Evolutionary conservation across 371 early-diverging fungal species (phyloP), one percentile per base, ranked within the genome.

Genomic region (Nematocida homosporus): DNA sequence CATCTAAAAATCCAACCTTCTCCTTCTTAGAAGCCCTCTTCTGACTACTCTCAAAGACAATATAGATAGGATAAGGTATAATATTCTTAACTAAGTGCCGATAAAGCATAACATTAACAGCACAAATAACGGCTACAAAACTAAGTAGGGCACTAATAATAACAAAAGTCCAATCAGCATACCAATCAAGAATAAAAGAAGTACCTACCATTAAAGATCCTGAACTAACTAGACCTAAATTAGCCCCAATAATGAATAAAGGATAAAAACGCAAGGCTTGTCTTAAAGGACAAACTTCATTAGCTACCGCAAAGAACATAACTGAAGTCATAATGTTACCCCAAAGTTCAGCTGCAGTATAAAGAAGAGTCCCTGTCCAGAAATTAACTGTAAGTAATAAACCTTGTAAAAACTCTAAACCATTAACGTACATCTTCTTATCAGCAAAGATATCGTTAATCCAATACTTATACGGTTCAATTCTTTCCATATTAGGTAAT

Each of bases 301-400:
- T 83, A 16, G 86, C 51, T 18, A 79, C 80, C n/a, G 75, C 66
- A 48, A 85, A 59, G 68, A 83, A 85, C 40, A 85, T 68, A 65
- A 85, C 75, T 10, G 81, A 79, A 4, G 83, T 65, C 50, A 85
- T 77, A 2, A 82, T 44, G 57, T 75, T 81, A 35, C 85, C 85
- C 84, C 84, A 85, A 25, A 83, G 55, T 66, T 85, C 85, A n/a
- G 84, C 79, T 30, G 78, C 37, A 3, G 83, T 79, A 66, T 77
- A 85, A 8, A 81, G 53, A 18, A 81, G 48, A 13, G 85, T 81
- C n/a, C 83, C 69, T 41, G 83, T 78, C 50, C 83, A 85, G 50
- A 78, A 78, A 37, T 72, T 76, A 8, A 82, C n/a, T 1, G 82
- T 85, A 27, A 82, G 59, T 16, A 83, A 44, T 42, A 82, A 50